Percentiles rank a stretch among this genome's conserved stretches.
These are phyloP conservation scores for Trametes polyzona DNA, from an alignment of 1,284 basidiomycete genomes.

Conservation along the genomic window DNA sequence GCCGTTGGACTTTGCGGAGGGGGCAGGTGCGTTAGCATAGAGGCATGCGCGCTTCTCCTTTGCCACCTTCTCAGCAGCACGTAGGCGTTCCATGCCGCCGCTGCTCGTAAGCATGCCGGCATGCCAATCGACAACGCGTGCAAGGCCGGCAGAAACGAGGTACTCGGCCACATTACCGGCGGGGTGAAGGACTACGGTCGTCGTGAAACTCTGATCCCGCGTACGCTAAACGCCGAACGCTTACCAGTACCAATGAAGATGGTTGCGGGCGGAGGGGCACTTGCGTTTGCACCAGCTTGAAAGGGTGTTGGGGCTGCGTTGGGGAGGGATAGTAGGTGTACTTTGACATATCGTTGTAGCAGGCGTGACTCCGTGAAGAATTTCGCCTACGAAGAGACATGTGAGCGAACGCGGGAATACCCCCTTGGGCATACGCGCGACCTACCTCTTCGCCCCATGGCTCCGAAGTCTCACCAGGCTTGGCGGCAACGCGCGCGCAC, in stretches of 20 bases:
- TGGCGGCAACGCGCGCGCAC: conserved; percentile 71
- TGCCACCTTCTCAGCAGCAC: conserved; percentile 83
- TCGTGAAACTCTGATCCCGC: background rate
- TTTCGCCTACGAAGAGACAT: conserved; percentile 65
- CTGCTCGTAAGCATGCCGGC: conserved; percentile 87
- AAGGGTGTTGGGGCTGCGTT: conserved; percentile 82
- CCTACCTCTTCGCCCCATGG: conserved; percentile 84
- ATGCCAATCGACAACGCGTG: conserved; percentile 96
- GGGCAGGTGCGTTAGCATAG: conserved; percentile 64
- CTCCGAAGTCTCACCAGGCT: conserved; percentile 80
- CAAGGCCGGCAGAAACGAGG: conserved; percentile 84
- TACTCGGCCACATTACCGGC: conserved; percentile 95
- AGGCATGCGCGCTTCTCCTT: conserved; percentile 83
- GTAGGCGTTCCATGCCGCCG: conserved; percentile 85
- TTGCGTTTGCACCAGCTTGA: conserved; percentile 63
- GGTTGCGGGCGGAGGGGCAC: conserved; percentile 69
- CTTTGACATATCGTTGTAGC: conserved; percentile 87
- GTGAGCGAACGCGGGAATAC: conserved; percentile 5
- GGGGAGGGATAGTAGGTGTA: conserved; percentile 88
- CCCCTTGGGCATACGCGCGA: conserved; percentile 15
- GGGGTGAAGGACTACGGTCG: conserved; percentile 75
- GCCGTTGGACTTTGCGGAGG: conserved; percentile 50
- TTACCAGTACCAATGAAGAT: conserved; percentile 89
- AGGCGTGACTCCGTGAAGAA: conserved; percentile 95
- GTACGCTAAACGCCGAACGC: conserved; percentile 22